Base-by-base conservation (phyloP, 768 basidiomycete genomes). In the Mycena latifolia region DNA sequence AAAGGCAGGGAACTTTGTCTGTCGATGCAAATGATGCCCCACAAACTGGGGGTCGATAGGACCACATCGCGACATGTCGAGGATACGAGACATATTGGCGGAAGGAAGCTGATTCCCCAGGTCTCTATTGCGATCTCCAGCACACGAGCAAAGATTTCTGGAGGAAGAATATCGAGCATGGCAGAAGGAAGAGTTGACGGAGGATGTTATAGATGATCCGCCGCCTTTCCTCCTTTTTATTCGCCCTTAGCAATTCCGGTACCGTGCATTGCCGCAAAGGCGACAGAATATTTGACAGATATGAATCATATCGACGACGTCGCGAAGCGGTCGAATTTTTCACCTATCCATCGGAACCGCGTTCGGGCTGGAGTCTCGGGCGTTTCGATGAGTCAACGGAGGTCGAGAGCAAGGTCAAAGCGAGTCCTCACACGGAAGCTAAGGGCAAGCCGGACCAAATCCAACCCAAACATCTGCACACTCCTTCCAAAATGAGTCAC, bases 81-180 rank as follows among this genome's bases (percentile, higher is more conserved):
- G 62, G 74, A 77, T 22, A 78, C 77, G 20, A 71, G 65, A 29
- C 75, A 72, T 5, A 77, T 56, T 2, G 76, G 73, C 2, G 72
- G 71, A 18, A 78, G 71, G 59, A 74, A 76, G 8, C 61, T 65
- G 50, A 76, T 71, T 37, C 74, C 77, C 66, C 73, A 76, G 22
- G 70, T 66, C 24, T 77, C 66, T 8, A 75, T 71, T 1, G 74
- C 75, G 12, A 77, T 71, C 43, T 77, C 76, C 62, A 79, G 75
- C 14, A 72, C 67, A 17, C 66, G 45, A 5, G 72, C 76, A 17
- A 78, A 67, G n/a, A 78, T 69, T 72, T 79, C 78, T 14, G 74
- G 67, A 6, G 79, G 79, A 12, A 80, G 56, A 18, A 67, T 52
- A 63, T 77, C 70, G 47, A 75, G 39, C 70, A 59, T 69, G 29